A percentile compares a stretch with the other conserved stretches of the same genome.
phyloP scores from a whole-genome alignment of 208 protist species.

The Perkinsela sp. region DNA sequence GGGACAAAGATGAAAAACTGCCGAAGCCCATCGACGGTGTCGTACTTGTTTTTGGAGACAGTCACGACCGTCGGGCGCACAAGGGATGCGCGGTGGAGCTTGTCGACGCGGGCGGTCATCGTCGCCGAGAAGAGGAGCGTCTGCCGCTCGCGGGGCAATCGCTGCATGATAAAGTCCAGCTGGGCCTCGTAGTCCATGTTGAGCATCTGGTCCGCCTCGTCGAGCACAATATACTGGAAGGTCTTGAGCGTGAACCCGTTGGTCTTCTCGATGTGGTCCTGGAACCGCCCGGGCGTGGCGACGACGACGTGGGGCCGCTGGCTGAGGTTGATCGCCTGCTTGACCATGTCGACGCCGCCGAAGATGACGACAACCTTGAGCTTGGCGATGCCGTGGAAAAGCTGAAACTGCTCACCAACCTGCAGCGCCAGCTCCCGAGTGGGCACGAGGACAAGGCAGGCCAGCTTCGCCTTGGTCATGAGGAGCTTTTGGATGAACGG shows the following conservation, averaged over 20 bases:
- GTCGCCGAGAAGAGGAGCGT: slow-evolving; percentile 92
- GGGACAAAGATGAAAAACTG: slow-evolving; percentile 92
- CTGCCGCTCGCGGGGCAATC: slow-evolving; percentile 45
- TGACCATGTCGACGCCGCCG: slow-evolving; percentile 73
- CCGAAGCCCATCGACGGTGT: slow-evolving; percentile 74
- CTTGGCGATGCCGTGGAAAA: slow-evolving; percentile 61
- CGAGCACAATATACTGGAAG: slow-evolving; percentile 81
- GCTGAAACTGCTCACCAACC: slow-evolving; percentile 71
- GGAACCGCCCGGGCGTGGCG: slow-evolving; percentile 84
- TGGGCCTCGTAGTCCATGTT: slow-evolving; percentile 94
- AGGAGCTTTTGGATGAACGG: slow-evolving; percentile 89
- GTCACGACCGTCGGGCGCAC: slow-evolving; percentile 78
- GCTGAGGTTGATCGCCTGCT: slow-evolving; percentile 73
- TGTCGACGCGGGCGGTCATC: slow-evolving; percentile 87
- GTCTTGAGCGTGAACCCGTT: slow-evolving; percentile 83
- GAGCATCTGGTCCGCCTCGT: slow-evolving; percentile 94
- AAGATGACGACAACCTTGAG: slow-evolving; percentile 62
- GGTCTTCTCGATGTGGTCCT: slow-evolving; percentile 90
- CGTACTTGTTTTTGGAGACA: slow-evolving; percentile 72
- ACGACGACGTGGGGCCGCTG: slow-evolving; percentile 85
- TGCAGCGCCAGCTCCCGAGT: slow-evolving; percentile 93
- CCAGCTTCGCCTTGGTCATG: slow-evolving; percentile 45
- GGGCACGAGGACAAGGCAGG: slow-evolving; percentile 76
- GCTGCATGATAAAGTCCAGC: slow-evolving; percentile 78
- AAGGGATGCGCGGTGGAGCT: slow-evolving; percentile 86